Evolutionary conservation across 108 stramenopile species (phyloP).

Genomic region (Discostella pseudostelligera): DNA sequence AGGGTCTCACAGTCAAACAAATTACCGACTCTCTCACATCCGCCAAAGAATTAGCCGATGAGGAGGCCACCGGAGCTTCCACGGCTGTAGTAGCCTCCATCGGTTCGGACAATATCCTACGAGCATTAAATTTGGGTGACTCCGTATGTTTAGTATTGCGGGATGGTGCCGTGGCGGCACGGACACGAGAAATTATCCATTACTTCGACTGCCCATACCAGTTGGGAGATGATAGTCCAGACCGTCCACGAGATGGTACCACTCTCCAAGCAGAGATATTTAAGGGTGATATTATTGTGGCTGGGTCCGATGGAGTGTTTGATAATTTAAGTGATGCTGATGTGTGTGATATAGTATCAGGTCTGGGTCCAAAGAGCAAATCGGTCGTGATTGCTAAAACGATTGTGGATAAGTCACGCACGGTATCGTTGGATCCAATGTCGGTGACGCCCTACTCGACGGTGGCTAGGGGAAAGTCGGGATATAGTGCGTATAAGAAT

Average conservation of each 20-base stretch:
- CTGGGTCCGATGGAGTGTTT: conserved; percentile 87
- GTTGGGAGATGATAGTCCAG: conserved; percentile 73
- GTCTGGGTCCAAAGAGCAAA: conserved; percentile 22
- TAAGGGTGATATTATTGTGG: conserved; percentile 72
- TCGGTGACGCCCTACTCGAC: conserved; percentile 78
- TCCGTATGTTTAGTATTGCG: conserved; percentile 70
- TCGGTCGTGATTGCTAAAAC: conserved; percentile 55
- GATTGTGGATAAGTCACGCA: conserved; percentile 64
- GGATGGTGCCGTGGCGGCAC: conserved; percentile 60
- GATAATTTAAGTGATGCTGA: conserved; percentile 73
- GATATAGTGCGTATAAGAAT: conserved; percentile 57
- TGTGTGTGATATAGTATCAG: conserved; percentile 38
- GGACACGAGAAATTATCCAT: conserved; percentile 75
- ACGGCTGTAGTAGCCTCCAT: conserved; percentile 84
- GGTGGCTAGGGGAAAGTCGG: conserved; percentile 58
- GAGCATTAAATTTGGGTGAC: conserved; percentile 83
- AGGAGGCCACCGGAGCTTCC: conserved; percentile 72
- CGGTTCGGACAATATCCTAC: conserved; percentile 66
- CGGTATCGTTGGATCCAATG: conserved; percentile 60
- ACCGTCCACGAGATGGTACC: conserved; percentile 79
- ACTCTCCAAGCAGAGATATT: conserved; percentile 67
- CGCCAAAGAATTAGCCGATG: conserved; percentile 67
- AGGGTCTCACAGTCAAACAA: conserved; percentile 54
- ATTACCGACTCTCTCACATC: conserved; percentile 56
- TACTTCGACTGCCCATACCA: conserved; percentile 92